A percentile compares a stretch with the other conserved stretches of the same genome.
Conservation (phyloP, 257 asterid genomes). For the Solanum chiquidenum region DNA sequence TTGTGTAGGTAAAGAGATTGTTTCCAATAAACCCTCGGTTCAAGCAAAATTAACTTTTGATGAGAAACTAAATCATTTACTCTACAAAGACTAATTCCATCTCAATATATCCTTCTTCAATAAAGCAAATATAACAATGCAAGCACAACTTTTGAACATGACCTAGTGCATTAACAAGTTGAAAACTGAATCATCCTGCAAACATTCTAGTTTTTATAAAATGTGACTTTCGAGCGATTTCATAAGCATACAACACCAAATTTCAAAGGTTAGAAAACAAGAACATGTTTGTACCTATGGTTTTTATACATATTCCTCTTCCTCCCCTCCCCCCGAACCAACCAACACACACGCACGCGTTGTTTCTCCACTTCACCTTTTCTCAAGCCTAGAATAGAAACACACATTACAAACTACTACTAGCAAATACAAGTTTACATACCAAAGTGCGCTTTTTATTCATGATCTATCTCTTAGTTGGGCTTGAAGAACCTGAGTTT, state of each 20-base stretch:
- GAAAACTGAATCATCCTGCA: not conserved
- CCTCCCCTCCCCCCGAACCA: not conserved
- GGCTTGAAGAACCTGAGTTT: conserved; percentile 93
- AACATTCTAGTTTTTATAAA: not conserved
- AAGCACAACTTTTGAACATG: not conserved
- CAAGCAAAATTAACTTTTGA: not conserved
- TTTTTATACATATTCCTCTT: not conserved
- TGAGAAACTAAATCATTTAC: not conserved
- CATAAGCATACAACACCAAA: not conserved
- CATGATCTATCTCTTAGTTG: conserved; percentile 6
- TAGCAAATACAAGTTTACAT: not conserved
- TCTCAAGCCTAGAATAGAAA: not conserved
- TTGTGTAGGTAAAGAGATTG: too few species aligned
- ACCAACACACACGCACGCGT: not conserved
- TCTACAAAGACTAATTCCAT: not conserved
- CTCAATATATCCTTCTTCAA: not conserved
- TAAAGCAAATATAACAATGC: not conserved
- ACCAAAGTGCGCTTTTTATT: not conserved
- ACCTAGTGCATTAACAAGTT: not conserved
- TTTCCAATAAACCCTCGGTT: too few species aligned
- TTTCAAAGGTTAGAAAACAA: not conserved
- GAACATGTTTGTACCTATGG: not conserved
- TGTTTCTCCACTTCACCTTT: not conserved
- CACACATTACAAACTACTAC: not conserved
- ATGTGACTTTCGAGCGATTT: not conserved